Evolutionary conservation across 192 early-diverging fungal species (phyloP).

Genomic region (Entophlyctis helioformis): DNA sequence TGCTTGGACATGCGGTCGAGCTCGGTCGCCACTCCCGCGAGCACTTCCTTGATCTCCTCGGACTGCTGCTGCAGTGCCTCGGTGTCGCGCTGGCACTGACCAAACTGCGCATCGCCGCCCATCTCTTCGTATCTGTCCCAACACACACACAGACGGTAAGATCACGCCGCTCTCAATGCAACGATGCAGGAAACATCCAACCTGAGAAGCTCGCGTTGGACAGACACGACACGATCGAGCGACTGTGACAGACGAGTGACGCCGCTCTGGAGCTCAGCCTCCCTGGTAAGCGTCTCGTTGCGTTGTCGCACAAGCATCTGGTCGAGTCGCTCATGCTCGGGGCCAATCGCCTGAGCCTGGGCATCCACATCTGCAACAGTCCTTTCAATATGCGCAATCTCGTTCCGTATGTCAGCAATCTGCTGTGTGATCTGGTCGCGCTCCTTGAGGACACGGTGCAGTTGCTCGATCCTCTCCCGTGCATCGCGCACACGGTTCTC

Average conservation of each 20-base stretch:
- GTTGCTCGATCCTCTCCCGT: conserved; percentile 12
- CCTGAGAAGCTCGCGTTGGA: conserved; percentile 21
- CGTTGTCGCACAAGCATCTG: conserved; percentile 8
- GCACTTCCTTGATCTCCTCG: conserved; percentile 21
- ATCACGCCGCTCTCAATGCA: no score
- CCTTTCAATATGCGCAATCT: conserved; percentile 19
- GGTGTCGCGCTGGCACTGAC: conserved; percentile 5
- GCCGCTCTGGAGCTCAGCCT: conserved; percentile 1
- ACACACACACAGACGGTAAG: no score
- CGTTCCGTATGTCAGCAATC: conserved; percentile 24
- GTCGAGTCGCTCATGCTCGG: conserved; percentile 9
- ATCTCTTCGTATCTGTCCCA: conserved; percentile 9
- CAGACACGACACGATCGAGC: conserved; percentile 2
- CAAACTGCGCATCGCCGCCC: conserved; percentile 6
- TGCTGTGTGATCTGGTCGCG: conserved; percentile 20
- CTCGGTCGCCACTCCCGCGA: conserved; percentile 14
- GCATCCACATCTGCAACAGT: conserved; percentile 16
- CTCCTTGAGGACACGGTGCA: conserved; percentile 25
- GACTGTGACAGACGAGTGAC: conserved; percentile 7
- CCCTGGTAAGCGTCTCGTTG: neutral
- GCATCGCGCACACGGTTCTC: conserved; percentile 21
- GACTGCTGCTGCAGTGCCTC: conserved; percentile 9
- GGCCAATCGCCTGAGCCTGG: conserved; percentile 4
- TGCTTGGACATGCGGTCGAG: conserved; percentile 22
- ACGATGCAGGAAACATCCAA: conserved; percentile 2